These are phyloP conservation scores for Pyricularia sp. DNA, from an alignment of 2,329 filamentous ascomycete genomes.

Conservation along the genomic window DNA sequence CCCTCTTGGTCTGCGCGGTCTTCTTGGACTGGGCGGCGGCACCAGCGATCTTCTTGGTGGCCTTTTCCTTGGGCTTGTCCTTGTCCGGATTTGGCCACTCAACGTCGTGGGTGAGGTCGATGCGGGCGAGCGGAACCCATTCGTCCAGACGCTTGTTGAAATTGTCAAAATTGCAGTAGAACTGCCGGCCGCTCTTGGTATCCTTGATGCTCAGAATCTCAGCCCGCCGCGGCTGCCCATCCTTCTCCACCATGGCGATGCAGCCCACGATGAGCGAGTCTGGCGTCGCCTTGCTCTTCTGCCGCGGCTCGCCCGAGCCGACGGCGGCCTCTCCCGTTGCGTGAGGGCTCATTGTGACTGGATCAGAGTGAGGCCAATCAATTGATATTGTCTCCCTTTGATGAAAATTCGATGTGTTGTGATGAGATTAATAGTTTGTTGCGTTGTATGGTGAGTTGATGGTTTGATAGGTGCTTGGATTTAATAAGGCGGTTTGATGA, in stretches of 20 bases:
- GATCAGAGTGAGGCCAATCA: background rate
- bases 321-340: constrained; percentile 37
- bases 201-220: constrained; percentile 93
- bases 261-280: constrained; percentile 59
- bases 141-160: constrained; percentile 84
- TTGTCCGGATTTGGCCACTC: constrained; percentile 94
- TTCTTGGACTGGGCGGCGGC: constrained; percentile 37
- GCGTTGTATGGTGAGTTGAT: background rate
- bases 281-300: constrained; percentile 74
- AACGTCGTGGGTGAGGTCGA: constrained; percentile 81
- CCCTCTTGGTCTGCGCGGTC: constrained; percentile 39
- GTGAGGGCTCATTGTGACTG: constrained; percentile 40
- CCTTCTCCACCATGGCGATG: constrained; percentile 51
- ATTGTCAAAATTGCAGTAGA: constrained; percentile 95
- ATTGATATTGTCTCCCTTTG: background rate
- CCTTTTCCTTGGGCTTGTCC: constrained; percentile 66
- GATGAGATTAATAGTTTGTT: background rate
- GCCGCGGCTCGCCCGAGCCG: constrained; percentile 41
- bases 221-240: constrained; percentile 77
- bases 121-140: constrained; percentile 73
- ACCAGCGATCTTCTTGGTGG: constrained; percentile 52
- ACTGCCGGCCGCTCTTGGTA: constrained; percentile 75
- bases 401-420: background rate
- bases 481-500: background rate
- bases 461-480: background rate